A percentile compares a stretch with the other conserved stretches of the same genome.
Evolutionary conservation across 306 rosid genomes (phyloP).

Genomic region (Neltuma alba): DNA sequence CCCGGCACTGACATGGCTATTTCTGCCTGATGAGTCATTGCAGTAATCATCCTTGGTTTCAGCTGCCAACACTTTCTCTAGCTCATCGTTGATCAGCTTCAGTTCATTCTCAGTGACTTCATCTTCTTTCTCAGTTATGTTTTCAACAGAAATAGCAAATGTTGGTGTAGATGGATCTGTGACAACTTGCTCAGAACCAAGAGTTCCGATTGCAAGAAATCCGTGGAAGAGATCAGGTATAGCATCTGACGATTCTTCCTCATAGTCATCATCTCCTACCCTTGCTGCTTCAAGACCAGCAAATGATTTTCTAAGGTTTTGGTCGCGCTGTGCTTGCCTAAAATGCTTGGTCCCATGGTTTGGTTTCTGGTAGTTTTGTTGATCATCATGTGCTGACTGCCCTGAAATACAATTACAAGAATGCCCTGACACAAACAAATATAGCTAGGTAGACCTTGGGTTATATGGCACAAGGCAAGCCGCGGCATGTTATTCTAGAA

Average conservation of each 20-base stretch:
- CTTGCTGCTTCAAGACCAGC: conserved; percentile 68
- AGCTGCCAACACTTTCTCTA: conserved; percentile 83
- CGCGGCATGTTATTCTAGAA: background rate
- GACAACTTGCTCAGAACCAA: conserved; percentile 68
- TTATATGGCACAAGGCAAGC: background rate
- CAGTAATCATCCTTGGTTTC: conserved; percentile 74
- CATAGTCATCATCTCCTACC: conserved; percentile 57
- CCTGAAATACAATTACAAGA: conserved; percentile 76
- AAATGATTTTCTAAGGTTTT: conserved; percentile 66
- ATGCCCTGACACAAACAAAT: conserved; percentile 41
- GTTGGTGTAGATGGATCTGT: conserved; percentile 70
- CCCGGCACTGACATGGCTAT: conserved; percentile 85
- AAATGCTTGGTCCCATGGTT: conserved; percentile 55
- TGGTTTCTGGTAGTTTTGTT: conserved; percentile 62
- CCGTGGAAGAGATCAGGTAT: conserved; percentile 86
- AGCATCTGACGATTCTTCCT: conserved; percentile 54
- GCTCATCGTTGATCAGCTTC: conserved; percentile 83
- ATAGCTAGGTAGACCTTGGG: conserved; percentile 24
- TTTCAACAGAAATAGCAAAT: conserved; percentile 71
- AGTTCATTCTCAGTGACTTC: conserved; percentile 87
- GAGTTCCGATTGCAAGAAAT: conserved; percentile 94
- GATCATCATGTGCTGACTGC: conserved; percentile 76
- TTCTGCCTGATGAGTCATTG: conserved; percentile 80
- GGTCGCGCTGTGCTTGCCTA: conserved; percentile 63
- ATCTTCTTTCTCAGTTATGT: conserved; percentile 83